phyloP scores from a whole-genome alignment of 805 yeast species.

The Candida awuae region DNA sequence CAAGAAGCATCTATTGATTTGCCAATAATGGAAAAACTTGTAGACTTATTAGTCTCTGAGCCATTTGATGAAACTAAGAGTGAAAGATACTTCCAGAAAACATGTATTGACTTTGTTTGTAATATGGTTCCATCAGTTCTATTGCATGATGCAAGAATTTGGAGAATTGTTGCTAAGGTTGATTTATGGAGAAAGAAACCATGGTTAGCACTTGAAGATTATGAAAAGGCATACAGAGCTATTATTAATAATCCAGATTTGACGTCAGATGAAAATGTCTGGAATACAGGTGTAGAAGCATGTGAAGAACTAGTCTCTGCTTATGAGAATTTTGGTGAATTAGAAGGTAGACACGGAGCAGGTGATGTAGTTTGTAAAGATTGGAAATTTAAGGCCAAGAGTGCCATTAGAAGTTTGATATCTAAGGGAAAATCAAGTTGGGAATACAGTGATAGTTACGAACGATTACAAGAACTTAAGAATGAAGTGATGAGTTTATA shows the following conservation, averaged over 20 bases:
- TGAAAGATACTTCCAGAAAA: conserved; percentile 53
- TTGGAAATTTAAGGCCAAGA: conserved; percentile 80
- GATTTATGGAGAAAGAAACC: conserved; percentile 82
- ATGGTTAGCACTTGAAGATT: conserved; percentile 79
- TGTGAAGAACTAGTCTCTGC: conserved; percentile 78
- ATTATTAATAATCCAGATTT: conserved; percentile 56
- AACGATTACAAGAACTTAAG: conserved; percentile 46
- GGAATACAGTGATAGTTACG: conserved; percentile 79
- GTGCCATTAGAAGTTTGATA: conserved; percentile 64
- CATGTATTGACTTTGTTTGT: conserved; percentile 67
- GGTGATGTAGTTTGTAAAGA: conserved; percentile 84
- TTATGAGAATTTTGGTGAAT: conserved; percentile 79
- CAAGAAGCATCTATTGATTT: conserved; percentile 67
- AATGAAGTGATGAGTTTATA: conserved; percentile 29
- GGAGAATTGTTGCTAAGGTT: conserved; percentile 80
- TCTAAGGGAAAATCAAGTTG: conserved; percentile 71
- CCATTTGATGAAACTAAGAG: conserved; percentile 32
- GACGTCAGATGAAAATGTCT: conserved; percentile 48
- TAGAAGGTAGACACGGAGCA: conserved; percentile 70
- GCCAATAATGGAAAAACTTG: conserved; percentile 66
- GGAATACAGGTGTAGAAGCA: conserved; percentile 75
- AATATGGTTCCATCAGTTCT: conserved; percentile 59
- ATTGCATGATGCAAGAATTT: conserved; percentile 58
- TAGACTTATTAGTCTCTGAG: conserved; percentile 53
- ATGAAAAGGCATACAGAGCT: conserved; percentile 81